Evolutionary conservation across 2,329 filamentous ascomycete species (phyloP).

Genomic region (Neopestalotiopsis rosae): DNA sequence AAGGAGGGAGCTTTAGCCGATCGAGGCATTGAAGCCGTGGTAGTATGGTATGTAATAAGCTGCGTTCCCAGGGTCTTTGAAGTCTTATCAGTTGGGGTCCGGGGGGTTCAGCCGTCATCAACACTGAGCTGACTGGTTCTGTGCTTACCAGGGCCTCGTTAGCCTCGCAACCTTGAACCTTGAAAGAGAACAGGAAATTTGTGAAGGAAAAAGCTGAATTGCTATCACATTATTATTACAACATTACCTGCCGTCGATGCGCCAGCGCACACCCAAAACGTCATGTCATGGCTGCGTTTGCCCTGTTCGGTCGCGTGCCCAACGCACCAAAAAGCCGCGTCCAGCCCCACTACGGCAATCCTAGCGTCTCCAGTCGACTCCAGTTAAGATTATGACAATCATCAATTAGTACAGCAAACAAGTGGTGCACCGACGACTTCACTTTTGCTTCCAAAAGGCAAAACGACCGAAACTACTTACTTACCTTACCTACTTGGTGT

Average conservation of each 20-base stretch:
- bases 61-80: background rate
- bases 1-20: background rate
- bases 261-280: background rate
- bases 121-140: background rate
- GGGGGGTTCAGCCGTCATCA: background rate
- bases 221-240: background rate
- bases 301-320: background rate
- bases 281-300: background rate
- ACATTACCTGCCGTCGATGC: background rate
- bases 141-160: background rate
- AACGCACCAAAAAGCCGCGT: background rate
- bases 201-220: background rate
- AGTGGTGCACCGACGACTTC: background rate
- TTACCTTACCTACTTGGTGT: background rate
- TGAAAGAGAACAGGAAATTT: background rate
- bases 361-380: background rate
- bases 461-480: background rate
- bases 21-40: background rate
- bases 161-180: background rate
- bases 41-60: background rate
- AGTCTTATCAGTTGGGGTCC: conserved; percentile 1
- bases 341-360: background rate
- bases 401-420: conserved; percentile 1
- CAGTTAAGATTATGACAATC: background rate
- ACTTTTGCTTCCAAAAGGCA: background rate